Conservation (phyloP, 768 basidiomycete species). For the Collybiopsis luxurians region DNA sequence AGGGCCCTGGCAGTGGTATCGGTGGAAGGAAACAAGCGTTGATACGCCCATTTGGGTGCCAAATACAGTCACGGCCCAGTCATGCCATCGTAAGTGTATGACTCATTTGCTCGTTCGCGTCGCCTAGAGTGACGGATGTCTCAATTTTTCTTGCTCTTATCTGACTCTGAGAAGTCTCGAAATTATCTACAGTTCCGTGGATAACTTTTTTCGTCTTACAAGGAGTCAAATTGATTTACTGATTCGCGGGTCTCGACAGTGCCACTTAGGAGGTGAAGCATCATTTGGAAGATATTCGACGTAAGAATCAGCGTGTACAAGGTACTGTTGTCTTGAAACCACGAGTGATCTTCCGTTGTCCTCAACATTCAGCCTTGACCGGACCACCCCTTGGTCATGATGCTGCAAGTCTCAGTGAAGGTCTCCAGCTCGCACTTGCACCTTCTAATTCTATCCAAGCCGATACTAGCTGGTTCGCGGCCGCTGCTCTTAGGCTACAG, state of each 20-base stretch:
- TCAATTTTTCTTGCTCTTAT: no score
- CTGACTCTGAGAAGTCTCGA: slow-evolving; percentile 33
- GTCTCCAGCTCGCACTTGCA: slow-evolving; percentile 1
- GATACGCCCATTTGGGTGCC: no score
- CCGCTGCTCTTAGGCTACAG: slow-evolving; percentile 20
- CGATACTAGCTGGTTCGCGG: slow-evolving; percentile 17
- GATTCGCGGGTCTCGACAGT: slow-evolving; percentile 45
- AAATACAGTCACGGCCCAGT: no score
- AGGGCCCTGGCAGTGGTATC: no score
- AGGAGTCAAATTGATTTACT: no score
- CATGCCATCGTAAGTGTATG: no score
- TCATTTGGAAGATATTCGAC: slow-evolving; percentile 49
- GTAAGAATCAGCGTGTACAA: slow-evolving; percentile 40
- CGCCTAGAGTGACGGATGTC: neutral
- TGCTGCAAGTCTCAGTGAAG: slow-evolving; percentile 1
- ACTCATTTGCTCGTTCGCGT: neutral
- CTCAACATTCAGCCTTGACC: neutral
- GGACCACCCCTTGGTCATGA: neutral
- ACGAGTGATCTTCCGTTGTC: neutral
- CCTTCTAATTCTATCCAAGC: neutral
- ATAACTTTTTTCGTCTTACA: neutral
- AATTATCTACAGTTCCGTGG: slow-evolving; percentile 49
- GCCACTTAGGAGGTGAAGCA: slow-evolving; percentile 51
- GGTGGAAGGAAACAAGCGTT: no score
- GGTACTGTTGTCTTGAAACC: slow-evolving; percentile 26